These are phyloP conservation scores for Raddia distichophylla DNA, from an alignment of 176 grass and related monocot species.

Conservation along the genomic window DNA sequence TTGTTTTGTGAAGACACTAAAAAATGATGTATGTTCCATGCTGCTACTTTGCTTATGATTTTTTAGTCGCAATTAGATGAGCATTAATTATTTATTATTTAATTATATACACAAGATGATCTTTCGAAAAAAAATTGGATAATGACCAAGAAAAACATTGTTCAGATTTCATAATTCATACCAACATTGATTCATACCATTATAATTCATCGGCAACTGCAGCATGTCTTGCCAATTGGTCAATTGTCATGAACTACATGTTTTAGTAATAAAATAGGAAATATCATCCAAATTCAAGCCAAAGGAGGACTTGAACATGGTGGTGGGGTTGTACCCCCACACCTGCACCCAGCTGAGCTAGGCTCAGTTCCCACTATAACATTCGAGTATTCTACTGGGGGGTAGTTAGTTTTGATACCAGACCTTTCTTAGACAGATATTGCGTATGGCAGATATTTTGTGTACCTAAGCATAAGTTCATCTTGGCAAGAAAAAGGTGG, in stretches of 20 bases:
- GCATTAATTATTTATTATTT: neutral
- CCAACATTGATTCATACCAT: neutral
- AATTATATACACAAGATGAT: neutral
- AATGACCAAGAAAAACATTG: neutral
- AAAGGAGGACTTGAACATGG: too few relatives aligned
- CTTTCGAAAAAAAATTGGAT: constrained; percentile 7
- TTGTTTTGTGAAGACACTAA: constrained; percentile 96
- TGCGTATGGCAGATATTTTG: neutral
- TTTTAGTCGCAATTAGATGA: neutral
- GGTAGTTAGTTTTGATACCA: neutral
- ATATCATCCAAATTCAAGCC: too few relatives aligned
- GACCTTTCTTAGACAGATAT: neutral
- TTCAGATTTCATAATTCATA: neutral
- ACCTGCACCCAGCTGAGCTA: too few relatives aligned
- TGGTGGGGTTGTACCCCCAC: too few relatives aligned
- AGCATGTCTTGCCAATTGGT: constrained; percentile 7
- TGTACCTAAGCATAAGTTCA: neutral
- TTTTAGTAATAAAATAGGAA: too few relatives aligned
- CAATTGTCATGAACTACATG: neutral
- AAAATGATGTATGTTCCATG: constrained; percentile 75
- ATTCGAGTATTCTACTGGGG: neutral
- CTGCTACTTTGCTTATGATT: constrained; percentile 29
- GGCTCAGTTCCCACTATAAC: neutral
- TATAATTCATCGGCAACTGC: neutral
- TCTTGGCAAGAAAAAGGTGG: neutral